Conservation (phyloP, 495 filamentous ascomycete genomes). For the Ascodesmis nigricans region DNA sequence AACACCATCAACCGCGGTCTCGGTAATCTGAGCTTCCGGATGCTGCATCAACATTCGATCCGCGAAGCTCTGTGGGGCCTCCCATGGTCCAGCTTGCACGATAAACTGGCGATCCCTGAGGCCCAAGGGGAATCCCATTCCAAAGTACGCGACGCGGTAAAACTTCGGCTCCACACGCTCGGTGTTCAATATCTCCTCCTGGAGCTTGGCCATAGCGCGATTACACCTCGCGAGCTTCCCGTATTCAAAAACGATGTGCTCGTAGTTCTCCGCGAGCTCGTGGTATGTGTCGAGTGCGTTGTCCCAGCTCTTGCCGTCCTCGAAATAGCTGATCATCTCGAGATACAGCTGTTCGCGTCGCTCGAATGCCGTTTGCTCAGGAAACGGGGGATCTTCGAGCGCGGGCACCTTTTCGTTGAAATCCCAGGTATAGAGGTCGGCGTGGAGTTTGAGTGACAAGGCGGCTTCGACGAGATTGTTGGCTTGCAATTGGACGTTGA, state of each 20-base stretch:
- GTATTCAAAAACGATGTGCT: conserved; percentile 74
- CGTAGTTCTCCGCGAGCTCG: conserved; percentile 77
- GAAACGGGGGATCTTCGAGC: conserved; percentile 49
- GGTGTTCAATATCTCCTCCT: conserved; percentile 55
- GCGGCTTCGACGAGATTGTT: conserved; percentile 78
- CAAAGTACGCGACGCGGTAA: conserved; percentile 80
- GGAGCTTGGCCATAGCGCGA: conserved; percentile 77
- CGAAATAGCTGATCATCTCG: conserved; percentile 79
- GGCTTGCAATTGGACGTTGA: conserved; percentile 48
- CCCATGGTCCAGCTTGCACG: conserved; percentile 57
- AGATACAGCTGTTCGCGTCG: conserved; percentile 85
- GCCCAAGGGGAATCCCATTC: conserved; percentile 63
- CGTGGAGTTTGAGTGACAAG: conserved; percentile 71
- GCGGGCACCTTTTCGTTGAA: conserved; percentile 41
- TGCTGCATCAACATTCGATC: conserved; percentile 86
- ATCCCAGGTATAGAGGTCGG: conserved; percentile 87
- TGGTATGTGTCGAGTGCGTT: conserved; percentile 76
- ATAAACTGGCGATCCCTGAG: conserved; percentile 84
- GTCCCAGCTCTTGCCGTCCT: conserved; percentile 81
- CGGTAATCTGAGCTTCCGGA: conserved; percentile 63
- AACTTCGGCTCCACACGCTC: conserved; percentile 59
- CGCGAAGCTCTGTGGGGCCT: conserved; percentile 60
- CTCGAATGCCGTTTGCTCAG: conserved; percentile 74
- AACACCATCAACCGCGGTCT: conserved; percentile 40
- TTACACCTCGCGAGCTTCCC: conserved; percentile 72